These are phyloP conservation scores for Microbotryum intermedium DNA, from an alignment of 1,284 basidiomycete species.

Conservation along the genomic window DNA sequence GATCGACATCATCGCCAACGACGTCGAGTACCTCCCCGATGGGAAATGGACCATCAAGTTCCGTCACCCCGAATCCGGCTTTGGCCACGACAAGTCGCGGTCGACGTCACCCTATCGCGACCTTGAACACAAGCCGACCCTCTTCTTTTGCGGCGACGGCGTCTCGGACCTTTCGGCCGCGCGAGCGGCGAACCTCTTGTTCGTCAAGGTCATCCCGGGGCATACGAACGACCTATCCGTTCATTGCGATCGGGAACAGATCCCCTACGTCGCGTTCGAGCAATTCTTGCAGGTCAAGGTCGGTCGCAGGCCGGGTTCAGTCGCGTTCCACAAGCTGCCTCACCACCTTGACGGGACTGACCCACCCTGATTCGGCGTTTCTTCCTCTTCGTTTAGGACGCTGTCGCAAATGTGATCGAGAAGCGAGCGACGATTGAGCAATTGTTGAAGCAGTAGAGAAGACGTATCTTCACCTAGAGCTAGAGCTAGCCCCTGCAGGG, in stretches of 20 bases:
- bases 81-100: slow-evolving; percentile 86
- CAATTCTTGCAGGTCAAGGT: slow-evolving; percentile 43
- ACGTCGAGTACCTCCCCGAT: slow-evolving; percentile 55
- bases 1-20: slow-evolving; percentile 85
- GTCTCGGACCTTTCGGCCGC: slow-evolving; percentile 86
- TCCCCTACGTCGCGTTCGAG: slow-evolving; percentile 41
- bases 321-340: too few species aligned
- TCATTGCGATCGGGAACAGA: slow-evolving; percentile 52
- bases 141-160: slow-evolving; percentile 94
- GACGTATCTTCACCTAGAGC: not conserved
- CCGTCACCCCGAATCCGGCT: slow-evolving; percentile 72
- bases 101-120: slow-evolving; percentile 77
- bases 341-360: too few species aligned
- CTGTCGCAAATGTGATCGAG: slow-evolving; percentile 55
- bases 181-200: slow-evolving; percentile 75
- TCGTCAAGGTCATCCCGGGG: slow-evolving; percentile 67
- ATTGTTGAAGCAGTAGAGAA: slow-evolving; percentile 34
- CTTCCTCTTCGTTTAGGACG: slow-evolving; percentile 28
- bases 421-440: slow-evolving; percentile 42
- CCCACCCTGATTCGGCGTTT: too few species aligned
- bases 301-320: too few species aligned
- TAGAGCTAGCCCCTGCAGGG: too few species aligned
- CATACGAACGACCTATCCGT: slow-evolving; percentile 70
- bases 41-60: slow-evolving; percentile 77
- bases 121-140: slow-evolving; percentile 59